Conservation (phyloP, 805 yeast genomes). For the Candida sanyiensis region DNA sequence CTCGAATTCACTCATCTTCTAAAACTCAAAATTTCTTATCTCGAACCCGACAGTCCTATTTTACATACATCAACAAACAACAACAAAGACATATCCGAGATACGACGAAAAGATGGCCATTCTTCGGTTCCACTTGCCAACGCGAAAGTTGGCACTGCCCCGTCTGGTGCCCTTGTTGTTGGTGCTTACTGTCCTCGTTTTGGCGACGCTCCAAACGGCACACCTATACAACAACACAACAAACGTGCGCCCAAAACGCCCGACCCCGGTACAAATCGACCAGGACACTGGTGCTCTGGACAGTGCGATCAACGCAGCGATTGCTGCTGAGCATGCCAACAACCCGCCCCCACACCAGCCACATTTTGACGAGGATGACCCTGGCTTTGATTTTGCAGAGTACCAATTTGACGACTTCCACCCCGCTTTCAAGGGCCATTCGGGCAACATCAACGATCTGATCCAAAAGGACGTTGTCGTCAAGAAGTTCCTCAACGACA, state of each 20-base stretch:
- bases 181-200: neutral
- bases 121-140: too few relatives aligned
- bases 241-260: neutral
- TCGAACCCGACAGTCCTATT: too few relatives aligned
- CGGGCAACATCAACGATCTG: constrained; percentile 10
- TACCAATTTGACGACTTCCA: constrained; percentile 7
- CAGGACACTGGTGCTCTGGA: neutral
- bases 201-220: neutral
- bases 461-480: constrained; percentile 11
- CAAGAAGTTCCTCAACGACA: constrained; percentile 19
- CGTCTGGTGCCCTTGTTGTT: neutral
- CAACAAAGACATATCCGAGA: too few relatives aligned
- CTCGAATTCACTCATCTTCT: too few relatives aligned
- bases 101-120: too few relatives aligned
- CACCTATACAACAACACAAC: neutral
- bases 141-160: neutral
- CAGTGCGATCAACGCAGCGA: neutral
- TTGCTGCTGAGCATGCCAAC: neutral
- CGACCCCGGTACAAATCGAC: neutral
- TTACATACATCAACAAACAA: too few relatives aligned
- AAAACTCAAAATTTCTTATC: too few relatives aligned
- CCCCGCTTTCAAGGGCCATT: constrained; percentile 8
- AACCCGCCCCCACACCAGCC: neutral
- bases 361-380: neutral
- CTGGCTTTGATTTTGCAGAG: constrained; percentile 7